Base-by-base conservation (phyloP, 768 basidiomycete genomes). In the Lepiota venenata region DNA sequence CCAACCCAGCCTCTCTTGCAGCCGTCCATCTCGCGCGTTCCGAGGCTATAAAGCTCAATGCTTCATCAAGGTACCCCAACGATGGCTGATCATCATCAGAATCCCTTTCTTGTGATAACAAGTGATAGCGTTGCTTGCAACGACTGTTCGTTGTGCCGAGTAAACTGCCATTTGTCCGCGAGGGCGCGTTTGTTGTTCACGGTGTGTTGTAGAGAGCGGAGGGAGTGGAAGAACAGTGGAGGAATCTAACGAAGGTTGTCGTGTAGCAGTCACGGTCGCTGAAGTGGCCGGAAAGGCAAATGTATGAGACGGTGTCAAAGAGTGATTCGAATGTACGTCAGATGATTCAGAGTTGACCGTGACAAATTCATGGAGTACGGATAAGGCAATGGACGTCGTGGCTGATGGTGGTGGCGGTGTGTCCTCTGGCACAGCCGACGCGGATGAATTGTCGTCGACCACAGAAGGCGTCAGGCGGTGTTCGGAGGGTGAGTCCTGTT, bases 21-120 rank as follows among this genome's bases (percentile, higher is more conserved):
- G 82, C 84, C 41, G 73, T 77, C 58, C 81, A 74, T 57, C 77
- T 75, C 35, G 80, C 82, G 51, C 87, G 75, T 64, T 91, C 89
- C 9, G 81, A 82, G 40, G 84, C 86, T 47, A 91, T 75, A 56
- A 90, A 92, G n/a, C 79, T 80, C 12, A 92, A 74, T 0, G 86
- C 87, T 56, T 83, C 82, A 55, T 87, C 87, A 14, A 92, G 76
- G 49, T 81, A 79, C 0, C 90, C 90, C 12, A 92, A 69, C 2
- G 86, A 88, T 0, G 90, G 88, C 43, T 80, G 75, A 18, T 75
- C 73, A 2, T 61, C 56, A 22, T 60, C 66, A 2, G 44, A 38
- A 15, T 48, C 52, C 5, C 57, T 57, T 11, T 60, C 60, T 9
- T 36, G 18, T 0, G 51, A 54, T 6, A 47, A 27, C 1, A 38